Evolutionary conservation across 2,329 filamentous ascomycete species (phyloP), one percentile per base, ranked within the genome.

Genomic region (Aspergillus jensenii): DNA sequence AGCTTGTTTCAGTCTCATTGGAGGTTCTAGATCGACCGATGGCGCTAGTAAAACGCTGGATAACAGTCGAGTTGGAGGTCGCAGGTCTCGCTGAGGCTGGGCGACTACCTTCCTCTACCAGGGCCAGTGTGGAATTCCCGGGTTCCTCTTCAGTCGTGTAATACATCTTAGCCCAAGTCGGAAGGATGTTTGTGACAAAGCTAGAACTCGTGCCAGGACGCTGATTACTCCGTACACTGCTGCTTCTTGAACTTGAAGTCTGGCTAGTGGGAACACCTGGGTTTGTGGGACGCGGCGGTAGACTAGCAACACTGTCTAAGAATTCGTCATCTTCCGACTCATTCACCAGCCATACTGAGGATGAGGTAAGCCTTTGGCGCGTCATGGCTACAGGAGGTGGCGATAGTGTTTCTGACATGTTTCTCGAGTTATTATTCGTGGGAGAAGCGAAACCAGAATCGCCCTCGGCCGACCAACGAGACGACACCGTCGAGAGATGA

Each of bases 101-200:
- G 8, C 69, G 68, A 57, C 65, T 69, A 37, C 52, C 62, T 39
- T 76, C 63, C 33, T 76, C 73, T 6, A 71, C 65, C 12, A 74
- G 63, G 19, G 72, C 68, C 35, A 89, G 72, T 56, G 72, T 66
- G 5, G 74, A 67, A 52, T 70, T 67, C 76, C 84, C 47, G 76
- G 81, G 60, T 79, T 81, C 71, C 84, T 87, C 51, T 51, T 87
- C 86, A 53, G 85, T 86, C 37, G 86, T 85, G 70, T 92, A 92
- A 73, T 91, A 92, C 15, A 90, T 76, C 64, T 81, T 86, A 41
- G 74, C 76, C 72, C 81, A 83, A 7, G 76, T 71, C 1, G 81
- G 80, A 44, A 80, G 71, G 39, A 70, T 71, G n/a, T 73, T 73
- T 50, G 78, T 65, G 27, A 79, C 62, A 23, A 76, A 73, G 58